Conservation (phyloP, 2,329 filamentous ascomycete species). For the Aspergillus pseudoviridinutans region DNA sequence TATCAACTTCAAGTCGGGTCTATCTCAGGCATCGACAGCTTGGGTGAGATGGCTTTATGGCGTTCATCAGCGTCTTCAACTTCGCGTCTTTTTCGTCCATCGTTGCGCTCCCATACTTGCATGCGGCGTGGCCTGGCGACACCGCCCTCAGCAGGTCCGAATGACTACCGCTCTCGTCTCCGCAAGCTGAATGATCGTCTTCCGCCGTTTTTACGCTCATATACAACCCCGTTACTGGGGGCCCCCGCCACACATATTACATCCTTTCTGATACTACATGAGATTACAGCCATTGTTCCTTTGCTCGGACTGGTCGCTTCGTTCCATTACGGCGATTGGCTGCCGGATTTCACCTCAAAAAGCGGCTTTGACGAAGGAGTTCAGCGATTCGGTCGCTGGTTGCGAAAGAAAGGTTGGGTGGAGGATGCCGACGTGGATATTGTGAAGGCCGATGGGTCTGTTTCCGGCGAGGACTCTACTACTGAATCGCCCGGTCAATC, state of each 20-base stretch:
- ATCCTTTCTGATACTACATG: constrained; percentile 86
- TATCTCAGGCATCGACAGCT: background rate
- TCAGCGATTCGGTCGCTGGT: constrained; percentile 72
- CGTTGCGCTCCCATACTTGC: constrained; percentile 7
- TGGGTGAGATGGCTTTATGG: constrained; percentile 9
- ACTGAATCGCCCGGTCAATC: constrained; percentile 17
- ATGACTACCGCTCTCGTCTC: constrained; percentile 29
- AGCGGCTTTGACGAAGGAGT: constrained; percentile 56
- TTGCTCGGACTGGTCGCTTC: constrained; percentile 67
- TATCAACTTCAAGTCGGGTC: background rate
- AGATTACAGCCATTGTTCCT: constrained; percentile 81
- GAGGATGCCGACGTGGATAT: constrained; percentile 44
- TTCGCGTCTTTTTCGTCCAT: constrained; percentile 12
- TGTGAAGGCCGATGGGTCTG: constrained; percentile 30
- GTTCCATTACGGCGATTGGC: constrained; percentile 77
- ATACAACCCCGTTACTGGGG: constrained; percentile 65
- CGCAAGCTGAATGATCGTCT: constrained; percentile 46
- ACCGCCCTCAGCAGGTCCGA: constrained; percentile 12
- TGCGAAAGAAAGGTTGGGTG: constrained; percentile 78
- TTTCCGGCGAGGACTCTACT: constrained; percentile 17
- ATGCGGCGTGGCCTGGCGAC: constrained; percentile 21
- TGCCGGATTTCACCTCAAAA: constrained; percentile 52
- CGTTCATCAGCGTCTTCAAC: constrained; percentile 7
- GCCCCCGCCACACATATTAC: constrained; percentile 80
- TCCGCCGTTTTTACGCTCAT: constrained; percentile 64